A percentile compares a stretch with the other conserved stretches of the same genome.
phyloP scores from a whole-genome alignment of 768 basidiomycete species.

The Panus rudis region DNA sequence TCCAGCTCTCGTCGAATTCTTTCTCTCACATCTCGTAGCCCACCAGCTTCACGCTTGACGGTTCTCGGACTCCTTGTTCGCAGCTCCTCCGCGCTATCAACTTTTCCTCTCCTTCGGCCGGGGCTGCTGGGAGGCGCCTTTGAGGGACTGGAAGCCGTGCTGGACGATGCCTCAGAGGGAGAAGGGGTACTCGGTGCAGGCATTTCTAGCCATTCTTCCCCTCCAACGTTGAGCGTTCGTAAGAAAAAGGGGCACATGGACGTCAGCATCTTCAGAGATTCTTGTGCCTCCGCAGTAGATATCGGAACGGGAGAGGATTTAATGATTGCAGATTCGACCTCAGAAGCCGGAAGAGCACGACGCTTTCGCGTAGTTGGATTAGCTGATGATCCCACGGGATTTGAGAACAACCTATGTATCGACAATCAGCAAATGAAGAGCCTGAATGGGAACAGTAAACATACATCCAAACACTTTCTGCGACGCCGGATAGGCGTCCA shows the following conservation, averaged over 20 bases:
- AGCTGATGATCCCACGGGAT: conserved; percentile 42
- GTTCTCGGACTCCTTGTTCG: conserved; percentile 64
- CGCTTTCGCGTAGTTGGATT: conserved; percentile 61
- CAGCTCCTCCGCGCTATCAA: conserved; percentile 55
- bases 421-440: neutral
- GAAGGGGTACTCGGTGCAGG: conserved; percentile 35
- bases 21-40: conserved; percentile 73
- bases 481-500: conserved; percentile 70
- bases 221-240: conserved; percentile 50
- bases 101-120: conserved; percentile 31
- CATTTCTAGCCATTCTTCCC: conserved; percentile 54
- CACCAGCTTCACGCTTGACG: conserved; percentile 65
- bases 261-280: conserved; percentile 61
- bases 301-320: conserved; percentile 81
- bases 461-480: conserved; percentile 87
- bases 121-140: conserved; percentile 31
- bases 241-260: conserved; percentile 79
- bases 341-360: conserved; percentile 57
- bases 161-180: conserved; percentile 9
- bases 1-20: conserved; percentile 77
- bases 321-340: conserved; percentile 61
- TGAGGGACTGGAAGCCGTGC: conserved; percentile 1
- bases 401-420: conserved; percentile 60
- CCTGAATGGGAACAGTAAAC: neutral
- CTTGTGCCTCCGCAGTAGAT: conserved; percentile 68